Base-by-base conservation (phyloP, 2,329 filamentous ascomycete species). In the Ophiocordyceps australis region DNA sequence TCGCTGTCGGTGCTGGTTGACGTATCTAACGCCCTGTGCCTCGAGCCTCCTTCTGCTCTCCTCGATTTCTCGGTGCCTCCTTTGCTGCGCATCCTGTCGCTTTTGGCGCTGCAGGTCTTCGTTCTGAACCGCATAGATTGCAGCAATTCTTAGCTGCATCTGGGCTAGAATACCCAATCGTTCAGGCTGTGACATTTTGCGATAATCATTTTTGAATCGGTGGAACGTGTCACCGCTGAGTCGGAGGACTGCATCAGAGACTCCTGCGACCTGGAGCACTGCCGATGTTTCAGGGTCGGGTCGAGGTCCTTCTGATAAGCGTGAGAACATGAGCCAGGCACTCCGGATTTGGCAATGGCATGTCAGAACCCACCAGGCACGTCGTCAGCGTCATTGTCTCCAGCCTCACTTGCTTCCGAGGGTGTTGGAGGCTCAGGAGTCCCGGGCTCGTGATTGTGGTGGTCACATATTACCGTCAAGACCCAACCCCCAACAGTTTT, bases 51-150 rank as follows among this genome's bases (percentile, higher is more conserved):
- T 38, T 22, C 45, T 43, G 5, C 28, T 36, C 10, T 50, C 41
- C 13, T 55, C 54, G 4, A 54, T 45, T 24, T 54, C 43, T 11
- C 38, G 41, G 29, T 55, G 49, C 4, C 52, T 42, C 30, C 42
- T 47, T 21, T 54, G 45, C 26, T 51, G 48, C 5, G 45, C 43
- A 7, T 54, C 50, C 25, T 49, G 46, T 12, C 54, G 42, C 26
- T 42, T 40, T 25, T 52, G 47, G 9, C 54, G 45, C 32, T 57
- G 54, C 25, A 49, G 32, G 21, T 56, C 54, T 31, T 57, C 54
- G 31, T 56, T 57, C 24, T 57, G 52, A 3, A 57, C 43, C 9
- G 53, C 53, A 27, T 55, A 57, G 9, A 57, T 53, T 23, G 54
- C 54, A 7, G 54, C 54, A 14, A 57, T 45, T 10, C 53, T 41